These are phyloP conservation scores for Lachnellula cervina DNA, from an alignment of 2,329 filamentous ascomycete genomes.

Conservation along the genomic window DNA sequence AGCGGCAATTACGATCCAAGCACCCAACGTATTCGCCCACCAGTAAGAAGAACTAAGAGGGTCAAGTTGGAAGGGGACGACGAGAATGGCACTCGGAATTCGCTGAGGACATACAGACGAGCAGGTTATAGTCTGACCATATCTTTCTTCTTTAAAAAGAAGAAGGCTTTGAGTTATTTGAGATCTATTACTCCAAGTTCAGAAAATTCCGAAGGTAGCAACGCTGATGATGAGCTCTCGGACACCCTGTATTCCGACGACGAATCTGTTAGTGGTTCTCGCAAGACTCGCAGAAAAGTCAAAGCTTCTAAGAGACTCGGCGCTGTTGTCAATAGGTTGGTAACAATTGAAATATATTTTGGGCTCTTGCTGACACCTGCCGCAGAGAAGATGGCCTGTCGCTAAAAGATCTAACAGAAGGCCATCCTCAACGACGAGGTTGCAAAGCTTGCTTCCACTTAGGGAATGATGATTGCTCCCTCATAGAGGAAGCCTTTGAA, in stretches of 20 bases:
- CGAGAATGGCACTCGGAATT: slow-evolving; percentile 2
- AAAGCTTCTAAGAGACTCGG: background rate
- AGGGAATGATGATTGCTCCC: slow-evolving; percentile 22
- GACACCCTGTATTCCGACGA: slow-evolving; percentile 2
- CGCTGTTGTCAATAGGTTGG: background rate
- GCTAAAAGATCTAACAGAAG: slow-evolving; percentile 14
- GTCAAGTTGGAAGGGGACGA: background rate
- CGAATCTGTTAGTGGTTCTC: slow-evolving; percentile 2
- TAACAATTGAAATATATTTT: background rate
- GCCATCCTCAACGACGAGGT: slow-evolving; percentile 23
- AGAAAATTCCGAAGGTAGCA: background rate
- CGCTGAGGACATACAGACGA: background rate
- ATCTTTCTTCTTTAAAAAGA: slow-evolving; percentile 12
- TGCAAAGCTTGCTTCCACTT: slow-evolving; percentile 25
- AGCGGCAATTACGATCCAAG: slow-evolving; percentile 28
- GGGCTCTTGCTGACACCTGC: background rate
- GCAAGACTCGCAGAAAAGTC: slow-evolving; percentile 1
- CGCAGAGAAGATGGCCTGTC: slow-evolving; percentile 21
- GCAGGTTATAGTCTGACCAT: slow-evolving; percentile 13
- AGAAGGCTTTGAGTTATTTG: slow-evolving; percentile 14
- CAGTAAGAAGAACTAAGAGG: slow-evolving; percentile 1
- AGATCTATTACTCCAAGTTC: slow-evolving; percentile 6
- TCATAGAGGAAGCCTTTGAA: slow-evolving; percentile 16
- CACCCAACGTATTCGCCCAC: background rate
- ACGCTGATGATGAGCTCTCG: background rate